phyloP scores from a whole-genome alignment of 176 grass and related monocot genomes.

The Ampelocalamus luodianensis region DNA sequence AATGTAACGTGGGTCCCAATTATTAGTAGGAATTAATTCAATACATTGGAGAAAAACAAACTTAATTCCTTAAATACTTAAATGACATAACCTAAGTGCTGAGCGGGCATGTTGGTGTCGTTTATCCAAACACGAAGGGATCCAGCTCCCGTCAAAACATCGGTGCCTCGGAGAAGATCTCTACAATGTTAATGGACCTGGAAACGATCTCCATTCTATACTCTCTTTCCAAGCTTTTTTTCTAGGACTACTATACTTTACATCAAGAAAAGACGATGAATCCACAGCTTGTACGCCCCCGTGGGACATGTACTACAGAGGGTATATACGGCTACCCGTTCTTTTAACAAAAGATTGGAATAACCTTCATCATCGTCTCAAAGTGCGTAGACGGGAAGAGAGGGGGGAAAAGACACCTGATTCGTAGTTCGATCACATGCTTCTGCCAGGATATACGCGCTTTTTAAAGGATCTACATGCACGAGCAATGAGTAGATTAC shows the following conservation, averaged over 20 bases:
- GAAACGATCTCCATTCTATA: neutral
- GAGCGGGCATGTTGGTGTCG: too few relatives aligned
- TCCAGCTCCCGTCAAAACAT: too few relatives aligned
- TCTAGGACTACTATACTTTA: too few relatives aligned
- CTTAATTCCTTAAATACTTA: too few relatives aligned
- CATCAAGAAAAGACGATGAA: neutral
- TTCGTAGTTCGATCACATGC: slow-evolving; percentile 44
- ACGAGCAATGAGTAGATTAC: slow-evolving; percentile 47
- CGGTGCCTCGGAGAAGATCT: too few relatives aligned
- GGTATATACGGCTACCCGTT: neutral
- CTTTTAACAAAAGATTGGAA: slow-evolving; percentile 47
- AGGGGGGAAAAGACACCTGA: neutral
- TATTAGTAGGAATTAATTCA: too few relatives aligned
- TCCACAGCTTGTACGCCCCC: neutral
- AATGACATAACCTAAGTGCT: too few relatives aligned
- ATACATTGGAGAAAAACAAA: too few relatives aligned
- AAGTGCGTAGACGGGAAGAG: slow-evolving; percentile 34
- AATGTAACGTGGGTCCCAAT: too few relatives aligned
- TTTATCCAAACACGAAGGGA: too few relatives aligned
- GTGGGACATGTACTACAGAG: neutral
- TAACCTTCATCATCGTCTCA: slow-evolving; percentile 30
- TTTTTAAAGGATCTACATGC: slow-evolving; percentile 48
- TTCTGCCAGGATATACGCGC: slow-evolving; percentile 32
- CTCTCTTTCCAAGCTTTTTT: too few relatives aligned
- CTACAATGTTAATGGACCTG: too few relatives aligned